Percentiles rank a stretch among this genome's conserved stretches.
phyloP scores from a whole-genome alignment of 2,329 filamentous ascomycete genomes.

The Colletotrichum graminicola region DNA sequence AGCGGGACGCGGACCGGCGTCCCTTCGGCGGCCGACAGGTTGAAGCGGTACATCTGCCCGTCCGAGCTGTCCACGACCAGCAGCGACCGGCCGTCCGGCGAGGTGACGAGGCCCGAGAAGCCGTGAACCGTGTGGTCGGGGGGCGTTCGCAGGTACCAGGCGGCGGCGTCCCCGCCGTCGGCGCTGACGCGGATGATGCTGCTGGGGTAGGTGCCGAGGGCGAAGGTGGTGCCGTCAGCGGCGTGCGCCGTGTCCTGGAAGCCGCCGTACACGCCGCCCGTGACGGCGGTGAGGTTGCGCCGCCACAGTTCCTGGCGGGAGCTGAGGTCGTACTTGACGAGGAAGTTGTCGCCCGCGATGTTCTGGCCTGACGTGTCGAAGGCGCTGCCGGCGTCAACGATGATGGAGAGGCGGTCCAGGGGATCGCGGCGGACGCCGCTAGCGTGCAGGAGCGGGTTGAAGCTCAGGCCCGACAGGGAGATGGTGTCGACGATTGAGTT shows the following conservation, averaged over 20 bases:
- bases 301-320: conserved; percentile 48
- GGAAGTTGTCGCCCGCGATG: conserved; percentile 52
- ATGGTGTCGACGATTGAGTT: conserved; percentile 45
- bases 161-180: conserved; percentile 45
- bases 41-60: conserved; percentile 52
- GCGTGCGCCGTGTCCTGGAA: conserved; percentile 57
- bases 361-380: conserved; percentile 52
- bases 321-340: conserved; percentile 52
- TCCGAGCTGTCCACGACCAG: conserved; percentile 50
- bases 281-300: conserved; percentile 50
- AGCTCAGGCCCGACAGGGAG: conserved; percentile 48
- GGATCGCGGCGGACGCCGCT: conserved; percentile 54
- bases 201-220: conserved; percentile 54
- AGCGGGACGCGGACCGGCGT: conserved; percentile 19
- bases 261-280: conserved; percentile 50
- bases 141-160: conserved; percentile 51
- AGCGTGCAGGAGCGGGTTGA: conserved; percentile 48
- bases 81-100: conserved; percentile 44
- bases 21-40: conserved; percentile 43
- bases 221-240: conserved; percentile 51
- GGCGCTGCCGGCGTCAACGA: conserved; percentile 52
- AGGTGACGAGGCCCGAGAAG: conserved; percentile 32
- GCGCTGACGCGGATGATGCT: conserved; percentile 51
- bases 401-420: conserved; percentile 50
- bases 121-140: conserved; percentile 46